Percentiles rank a stretch among this genome's conserved stretches.
Evolutionary conservation across 306 rosid genomes (phyloP).

Genomic region (Lablab purpureus): DNA sequence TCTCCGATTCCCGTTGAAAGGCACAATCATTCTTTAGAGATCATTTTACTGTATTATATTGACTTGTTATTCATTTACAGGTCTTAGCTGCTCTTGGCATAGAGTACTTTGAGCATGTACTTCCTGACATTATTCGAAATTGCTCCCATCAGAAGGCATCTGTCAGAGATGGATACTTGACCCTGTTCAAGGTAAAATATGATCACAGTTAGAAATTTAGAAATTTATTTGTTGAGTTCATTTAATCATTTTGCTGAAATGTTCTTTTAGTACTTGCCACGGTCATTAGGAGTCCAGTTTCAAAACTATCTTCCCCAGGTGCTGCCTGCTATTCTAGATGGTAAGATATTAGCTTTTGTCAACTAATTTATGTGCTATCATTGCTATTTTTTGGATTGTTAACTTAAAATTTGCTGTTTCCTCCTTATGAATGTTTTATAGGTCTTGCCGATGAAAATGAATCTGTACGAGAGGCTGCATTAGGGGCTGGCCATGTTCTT

Average conservation of each 20-base stretch:
- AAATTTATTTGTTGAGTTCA: conserved; percentile 6
- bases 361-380: not conserved
- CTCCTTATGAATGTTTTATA: conserved; percentile 34
- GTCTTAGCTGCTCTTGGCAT: conserved; percentile 96
- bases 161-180: conserved; percentile 95
- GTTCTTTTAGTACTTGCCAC: conserved; percentile 78
- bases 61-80: conserved; percentile 51
- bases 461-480: conserved; percentile 97
- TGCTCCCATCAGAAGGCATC: conserved; percentile 95
- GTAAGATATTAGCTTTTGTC: conserved; percentile 49
- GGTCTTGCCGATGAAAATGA: conserved; percentile 99
- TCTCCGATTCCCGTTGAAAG: not conserved
- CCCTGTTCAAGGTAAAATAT: conserved; percentile 85
- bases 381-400: conserved; percentile 14
- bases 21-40: conserved; percentile 7
- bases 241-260: conserved; percentile 40
- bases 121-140: conserved; percentile 90
- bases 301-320: conserved; percentile 93
- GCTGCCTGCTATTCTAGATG: conserved; percentile 95
- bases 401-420: not conserved
- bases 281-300: conserved; percentile 90
- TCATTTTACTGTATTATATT: conserved; percentile 6
- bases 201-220: not conserved
- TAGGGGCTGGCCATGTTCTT: conserved; percentile 97
- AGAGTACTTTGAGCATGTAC: conserved; percentile 82